Percentiles rank a stretch among this genome's conserved stretches.
Conservation (phyloP, 805 yeast species). For the Saccharomycopsis sp. region DNA sequence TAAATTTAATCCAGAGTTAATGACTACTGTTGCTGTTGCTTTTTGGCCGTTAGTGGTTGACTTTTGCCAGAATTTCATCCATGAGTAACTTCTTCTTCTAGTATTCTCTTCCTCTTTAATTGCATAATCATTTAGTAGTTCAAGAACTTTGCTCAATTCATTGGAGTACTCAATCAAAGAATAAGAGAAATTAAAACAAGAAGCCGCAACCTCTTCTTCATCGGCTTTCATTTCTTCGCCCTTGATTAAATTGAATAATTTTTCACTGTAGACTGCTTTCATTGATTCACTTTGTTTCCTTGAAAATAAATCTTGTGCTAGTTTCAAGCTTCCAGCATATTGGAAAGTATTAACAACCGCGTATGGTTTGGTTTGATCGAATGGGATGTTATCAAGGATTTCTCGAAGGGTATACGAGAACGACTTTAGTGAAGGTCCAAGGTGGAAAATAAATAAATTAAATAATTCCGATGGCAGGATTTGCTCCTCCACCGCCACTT, state of each 20-base stretch:
- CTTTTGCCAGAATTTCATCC: constrained; percentile 47
- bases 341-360: constrained; percentile 36
- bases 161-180: constrained; percentile 55
- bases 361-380: constrained; percentile 31
- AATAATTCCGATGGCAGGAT: too few species aligned
- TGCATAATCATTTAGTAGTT: constrained; percentile 36
- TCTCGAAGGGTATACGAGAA: constrained; percentile 57
- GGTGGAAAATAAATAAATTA: constrained; percentile 55
- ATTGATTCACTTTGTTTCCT: constrained; percentile 52
- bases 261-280: constrained; percentile 41
- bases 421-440: constrained; percentile 69
- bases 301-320: constrained; percentile 51
- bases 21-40: constrained; percentile 20
- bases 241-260: constrained; percentile 7
- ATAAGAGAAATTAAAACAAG: constrained; percentile 73
- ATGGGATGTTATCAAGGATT: constrained; percentile 54
- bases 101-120: constrained; percentile 11
- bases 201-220: constrained; percentile 77
- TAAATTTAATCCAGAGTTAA: constrained; percentile 11
- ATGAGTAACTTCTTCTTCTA: constrained; percentile 37
- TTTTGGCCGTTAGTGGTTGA: neutral
- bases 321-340: constrained; percentile 38
- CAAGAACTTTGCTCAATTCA: constrained; percentile 46
- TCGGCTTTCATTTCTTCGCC: constrained; percentile 39
- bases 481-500: constrained; percentile 32